Percentiles rank a stretch among this genome's conserved stretches.
Conservation (phyloP, 2,329 filamentous ascomycete genomes). For the Penicillium janthinellum region DNA sequence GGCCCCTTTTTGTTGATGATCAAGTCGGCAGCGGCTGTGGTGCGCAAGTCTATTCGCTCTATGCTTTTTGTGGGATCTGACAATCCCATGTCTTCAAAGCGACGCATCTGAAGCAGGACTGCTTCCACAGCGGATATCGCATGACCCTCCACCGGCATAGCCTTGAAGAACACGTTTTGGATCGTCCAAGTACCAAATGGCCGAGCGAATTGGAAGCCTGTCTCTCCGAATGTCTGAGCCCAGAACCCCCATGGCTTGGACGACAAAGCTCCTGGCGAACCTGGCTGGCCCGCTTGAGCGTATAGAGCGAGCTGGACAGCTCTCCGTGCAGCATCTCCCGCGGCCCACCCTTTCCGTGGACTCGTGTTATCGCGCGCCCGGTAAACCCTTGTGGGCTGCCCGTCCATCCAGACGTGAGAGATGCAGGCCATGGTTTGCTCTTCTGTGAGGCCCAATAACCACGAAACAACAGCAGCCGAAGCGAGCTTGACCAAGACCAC, state of each 20-base stretch:
- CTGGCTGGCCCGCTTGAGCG: slow-evolving; percentile 30
- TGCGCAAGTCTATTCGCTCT: slow-evolving; percentile 31
- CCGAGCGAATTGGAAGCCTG: slow-evolving; percentile 20
- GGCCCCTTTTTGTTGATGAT: slow-evolving; percentile 39
- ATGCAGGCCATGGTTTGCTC: slow-evolving; percentile 39
- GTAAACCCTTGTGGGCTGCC: slow-evolving; percentile 39
- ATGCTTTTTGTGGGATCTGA: slow-evolving; percentile 24
- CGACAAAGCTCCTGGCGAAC: slow-evolving; percentile 34
- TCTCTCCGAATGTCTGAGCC: slow-evolving; percentile 23
- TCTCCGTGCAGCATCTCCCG: slow-evolving; percentile 44
- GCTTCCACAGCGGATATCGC: slow-evolving; percentile 39
- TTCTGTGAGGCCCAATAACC: slow-evolving; percentile 40
- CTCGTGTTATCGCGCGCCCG: slow-evolving; percentile 38
- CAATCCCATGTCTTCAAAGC: slow-evolving; percentile 16
- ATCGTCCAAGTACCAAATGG: slow-evolving; percentile 27
- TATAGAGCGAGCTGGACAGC: slow-evolving; percentile 44
- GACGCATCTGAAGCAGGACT: slow-evolving; percentile 21
- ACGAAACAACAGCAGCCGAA: slow-evolving; percentile 41
- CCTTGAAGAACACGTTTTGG: slow-evolving; percentile 29
- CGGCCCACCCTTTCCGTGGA: slow-evolving; percentile 48
- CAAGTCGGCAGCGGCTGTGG: slow-evolving; percentile 30
- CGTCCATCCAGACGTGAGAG: slow-evolving; percentile 46
- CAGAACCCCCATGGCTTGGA: slow-evolving; percentile 42
- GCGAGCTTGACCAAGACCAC: slow-evolving; percentile 47
- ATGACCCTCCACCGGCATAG: slow-evolving; percentile 39